Evolutionary conservation across 225 moss, liverwort and hornwort species (phyloP), one percentile per base, ranked within the genome.

Genomic region (Sphagnum contortum): DNA sequence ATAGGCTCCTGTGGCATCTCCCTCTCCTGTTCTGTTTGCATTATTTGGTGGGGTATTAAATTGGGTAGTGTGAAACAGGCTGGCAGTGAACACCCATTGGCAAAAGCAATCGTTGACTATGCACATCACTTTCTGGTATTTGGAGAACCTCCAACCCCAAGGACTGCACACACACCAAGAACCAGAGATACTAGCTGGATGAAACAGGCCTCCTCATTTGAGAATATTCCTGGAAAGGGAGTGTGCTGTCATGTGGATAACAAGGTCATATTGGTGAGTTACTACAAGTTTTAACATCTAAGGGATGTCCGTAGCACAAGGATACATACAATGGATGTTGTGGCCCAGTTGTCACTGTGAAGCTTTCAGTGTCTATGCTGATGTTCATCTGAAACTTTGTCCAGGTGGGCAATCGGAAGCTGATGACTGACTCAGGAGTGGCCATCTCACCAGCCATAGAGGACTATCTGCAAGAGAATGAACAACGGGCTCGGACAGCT

Each of bases 21-120:
- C 62, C 46, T 10, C 51, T 13, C 14, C 57, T 29, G 57, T n/a
- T 29, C 29, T 29, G 59, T 58, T 44, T 50, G n/a, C 49, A 29
- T 61, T 0, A 55, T 5, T 57, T 29, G 47, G 12, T 52, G 2
- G 8, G 48, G 45, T 9, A 44, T 7, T 50, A 9, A 2, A 13
- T 10, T 57, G 0, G 3, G 55, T 55, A 45, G 6, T 50, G 44
- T 69, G 47, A 52, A 59, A 65, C 83, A 84, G 83, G 82, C 81
- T 8, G 77, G 78, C 45, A 96, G 92, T 72, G 92, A 96, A 78
- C 95, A 96, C 69, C 88, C 91, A 3, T 52, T 96, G 64, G 88
- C 91, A 9, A 91, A 85, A 70, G 89, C 94, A 12, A 63, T 94
- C 14, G 81, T 94, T 68, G 89, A 94, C 60, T 89, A 94, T 45